A percentile compares a stretch with the other conserved stretches of the same genome.
phyloP scores from a whole-genome alignment of 768 basidiomycete genomes.

The Termitomyces sp. region DNA sequence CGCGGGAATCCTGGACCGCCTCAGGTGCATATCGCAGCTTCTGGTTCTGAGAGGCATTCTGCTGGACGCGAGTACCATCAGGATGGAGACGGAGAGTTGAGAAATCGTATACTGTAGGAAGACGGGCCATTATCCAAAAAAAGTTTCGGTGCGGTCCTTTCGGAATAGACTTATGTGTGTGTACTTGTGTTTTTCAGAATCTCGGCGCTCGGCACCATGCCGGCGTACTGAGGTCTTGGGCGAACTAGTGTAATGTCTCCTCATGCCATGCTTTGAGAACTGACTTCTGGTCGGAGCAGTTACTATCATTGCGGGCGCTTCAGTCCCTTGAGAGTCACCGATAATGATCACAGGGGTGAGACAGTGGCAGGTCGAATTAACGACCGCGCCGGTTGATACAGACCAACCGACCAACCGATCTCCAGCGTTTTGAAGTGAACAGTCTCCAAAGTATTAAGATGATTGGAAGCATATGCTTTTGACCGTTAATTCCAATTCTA shows the following conservation, averaged over 20 bases:
- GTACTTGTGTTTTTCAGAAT: background rate
- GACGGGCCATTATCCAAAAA: constrained; percentile 21
- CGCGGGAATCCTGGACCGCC: constrained; percentile 39
- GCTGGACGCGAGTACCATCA: constrained; percentile 57
- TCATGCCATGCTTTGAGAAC: no score
- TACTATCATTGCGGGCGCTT: background rate
- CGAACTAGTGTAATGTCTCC: background rate
- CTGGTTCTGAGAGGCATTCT: constrained; percentile 27
- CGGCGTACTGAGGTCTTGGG: background rate
- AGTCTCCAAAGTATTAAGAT: background rate
- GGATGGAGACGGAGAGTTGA: constrained; percentile 60
- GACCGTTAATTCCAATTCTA: background rate
- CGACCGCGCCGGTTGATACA: no score
- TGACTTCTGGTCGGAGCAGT: no score
- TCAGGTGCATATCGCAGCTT: constrained; percentile 26
- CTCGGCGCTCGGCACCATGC: background rate
- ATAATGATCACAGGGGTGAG: no score
- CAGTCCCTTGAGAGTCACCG: background rate
- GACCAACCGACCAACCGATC: no score
- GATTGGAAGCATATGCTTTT: background rate
- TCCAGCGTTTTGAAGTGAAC: no score
- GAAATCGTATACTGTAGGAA: constrained; percentile 60
- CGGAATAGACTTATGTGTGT: background rate
- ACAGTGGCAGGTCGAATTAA: no score
- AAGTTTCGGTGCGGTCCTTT: background rate